Evolutionary conservation across 345 rosid species (phyloP).

Genomic region (Ailanthus altissimus): DNA sequence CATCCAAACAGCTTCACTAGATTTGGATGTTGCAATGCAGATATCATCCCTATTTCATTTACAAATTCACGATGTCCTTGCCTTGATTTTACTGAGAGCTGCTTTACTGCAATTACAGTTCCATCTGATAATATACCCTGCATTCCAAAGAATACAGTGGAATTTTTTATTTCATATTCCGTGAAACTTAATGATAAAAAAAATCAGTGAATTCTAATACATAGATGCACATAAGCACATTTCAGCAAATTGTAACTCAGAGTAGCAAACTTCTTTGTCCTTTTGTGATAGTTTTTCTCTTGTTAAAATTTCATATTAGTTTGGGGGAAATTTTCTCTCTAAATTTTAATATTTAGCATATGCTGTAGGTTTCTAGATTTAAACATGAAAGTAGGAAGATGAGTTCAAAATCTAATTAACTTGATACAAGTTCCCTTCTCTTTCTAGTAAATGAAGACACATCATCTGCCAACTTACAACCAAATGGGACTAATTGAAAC

Average conservation of each 20-base stretch:
- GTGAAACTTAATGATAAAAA: conserved; percentile 9
- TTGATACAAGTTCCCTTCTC: neutral
- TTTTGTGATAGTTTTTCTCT: neutral
- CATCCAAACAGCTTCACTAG: conserved; percentile 75
- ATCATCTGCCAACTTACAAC: neutral
- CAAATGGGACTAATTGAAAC: neutral
- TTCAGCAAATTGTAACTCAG: neutral
- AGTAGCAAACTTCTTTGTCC: neutral
- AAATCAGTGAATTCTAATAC: neutral
- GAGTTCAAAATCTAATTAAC: neutral
- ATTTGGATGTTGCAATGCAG: conserved; percentile 78
- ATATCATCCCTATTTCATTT: conserved; percentile 76
- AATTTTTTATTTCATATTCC: neutral
- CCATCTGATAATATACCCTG: conserved; percentile 75
- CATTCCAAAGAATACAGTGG: conserved; percentile 19
- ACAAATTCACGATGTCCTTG: conserved; percentile 82
- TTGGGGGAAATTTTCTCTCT: neutral
- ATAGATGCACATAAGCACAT: neutral
- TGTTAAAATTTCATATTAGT: neutral
- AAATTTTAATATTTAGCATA: neutral
- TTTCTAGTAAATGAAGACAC: neutral
- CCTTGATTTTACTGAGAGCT: conserved; percentile 66
- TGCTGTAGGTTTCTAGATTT: neutral
- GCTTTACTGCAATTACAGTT: conserved; percentile 68
- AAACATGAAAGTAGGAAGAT: neutral